Evolutionary conservation across 2,329 filamentous ascomycete species (phyloP).

Genomic region (Cladophialophora bantiana): DNA sequence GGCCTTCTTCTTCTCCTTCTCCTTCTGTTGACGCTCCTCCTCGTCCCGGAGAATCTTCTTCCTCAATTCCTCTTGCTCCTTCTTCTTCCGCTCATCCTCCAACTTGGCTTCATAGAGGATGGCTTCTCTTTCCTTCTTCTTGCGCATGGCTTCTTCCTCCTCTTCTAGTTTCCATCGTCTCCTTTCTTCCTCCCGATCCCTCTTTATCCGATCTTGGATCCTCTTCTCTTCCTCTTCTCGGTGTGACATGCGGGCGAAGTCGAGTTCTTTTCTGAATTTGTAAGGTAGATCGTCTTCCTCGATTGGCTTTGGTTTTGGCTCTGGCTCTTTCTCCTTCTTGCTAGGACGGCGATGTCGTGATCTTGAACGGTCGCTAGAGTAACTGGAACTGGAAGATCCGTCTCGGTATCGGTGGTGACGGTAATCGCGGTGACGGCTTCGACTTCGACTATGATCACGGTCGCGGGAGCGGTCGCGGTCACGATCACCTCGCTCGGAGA

Average conservation of each 20-base stretch:
- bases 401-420: constrained; percentile 24
- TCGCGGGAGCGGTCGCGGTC: neutral
- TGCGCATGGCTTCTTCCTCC: constrained; percentile 37
- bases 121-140: constrained; percentile 45
- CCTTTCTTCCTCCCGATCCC: constrained; percentile 40
- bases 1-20: constrained; percentile 57
- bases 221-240: constrained; percentile 56
- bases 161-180: constrained; percentile 38
- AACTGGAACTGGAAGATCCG: constrained; percentile 26
- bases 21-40: constrained; percentile 53
- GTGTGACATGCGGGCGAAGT: constrained; percentile 35
- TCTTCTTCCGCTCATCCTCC: constrained; percentile 40
- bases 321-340: constrained; percentile 39
- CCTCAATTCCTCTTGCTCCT: constrained; percentile 41
- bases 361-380: constrained; percentile 28
- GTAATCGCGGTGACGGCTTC: constrained; percentile 26
- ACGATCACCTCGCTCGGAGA: constrained; percentile 11
- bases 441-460: constrained; percentile 32
- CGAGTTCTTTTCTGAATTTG: constrained; percentile 41
- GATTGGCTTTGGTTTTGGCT: constrained; percentile 45
- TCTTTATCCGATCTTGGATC: constrained; percentile 52
- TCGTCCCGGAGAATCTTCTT: constrained; percentile 42
- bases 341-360: constrained; percentile 45
- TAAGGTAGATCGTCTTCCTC: constrained; percentile 41
- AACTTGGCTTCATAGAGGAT: constrained; percentile 36